Base-by-base conservation (phyloP, 495 filamentous ascomycete genomes). In the Recurvomyces mirabilis region DNA sequence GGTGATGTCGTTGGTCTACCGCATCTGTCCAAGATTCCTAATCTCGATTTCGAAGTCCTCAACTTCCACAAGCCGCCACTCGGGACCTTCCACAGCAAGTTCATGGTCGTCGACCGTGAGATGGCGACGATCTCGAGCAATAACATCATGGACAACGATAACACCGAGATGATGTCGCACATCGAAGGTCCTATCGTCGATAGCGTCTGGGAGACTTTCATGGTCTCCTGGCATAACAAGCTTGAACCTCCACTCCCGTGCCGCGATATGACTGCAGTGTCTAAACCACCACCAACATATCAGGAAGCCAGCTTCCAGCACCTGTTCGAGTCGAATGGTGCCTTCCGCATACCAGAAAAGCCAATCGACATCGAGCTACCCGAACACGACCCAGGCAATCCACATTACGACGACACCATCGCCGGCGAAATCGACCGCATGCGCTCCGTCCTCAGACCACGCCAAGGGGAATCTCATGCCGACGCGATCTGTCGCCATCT, bases 81-180 rank as follows among this genome's bases (percentile, higher is more conserved):
- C 34, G 83, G 83, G 2, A 88, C 82, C 0, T 81, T 86, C 30
- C 82, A 88, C 59, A 65, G 76, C 41, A 88, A 88, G 51, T 85
- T 80, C 55, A 78, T 82, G 66, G 67, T 87, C 14, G 74, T 88
- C 6, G 83, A 88, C 56, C 69, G 82, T 2, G 71, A 71, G 49
- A 66, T 79, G 25, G 82, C 73, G 1, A 60, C 82, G 1, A 48
- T 86, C 3, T 75, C 79, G 59, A 86, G 81, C 63, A 84, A 82
- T 55, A 87, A 87, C 48, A 79, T 87, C 37, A 75, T 60, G 42
- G 59, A 53, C 40, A 56, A 56, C 29, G 53, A 52, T 31, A 53
- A 52, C 37, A 29, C 53, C 14, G 65, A 81, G 63, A 88, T 88
- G 83, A 73, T 85, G 68, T 63, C 73, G n/a, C 79, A 82, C 25